Conservation (phyloP, 331 rosid genomes). For the Saraca asoca region DNA sequence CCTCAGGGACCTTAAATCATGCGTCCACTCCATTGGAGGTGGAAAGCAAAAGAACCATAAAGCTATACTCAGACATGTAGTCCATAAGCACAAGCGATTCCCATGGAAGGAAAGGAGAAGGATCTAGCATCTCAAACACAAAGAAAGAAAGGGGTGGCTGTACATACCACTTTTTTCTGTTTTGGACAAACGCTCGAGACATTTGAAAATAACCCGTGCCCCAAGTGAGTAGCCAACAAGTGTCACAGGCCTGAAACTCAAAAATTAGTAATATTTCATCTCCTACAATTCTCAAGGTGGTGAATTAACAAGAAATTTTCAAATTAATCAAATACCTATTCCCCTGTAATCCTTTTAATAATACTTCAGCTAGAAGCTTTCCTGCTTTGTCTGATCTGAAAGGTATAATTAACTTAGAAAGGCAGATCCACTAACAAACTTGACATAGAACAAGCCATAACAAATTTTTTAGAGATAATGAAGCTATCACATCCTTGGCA, state of each 20-base stretch:
- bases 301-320: slow-evolving; percentile 9
- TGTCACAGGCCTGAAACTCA: slow-evolving; percentile 63
- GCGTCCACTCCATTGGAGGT: neutral
- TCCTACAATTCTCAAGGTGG: slow-evolving; percentile 15
- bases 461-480: neutral
- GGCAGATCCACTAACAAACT: slow-evolving; percentile 19
- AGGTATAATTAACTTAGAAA: slow-evolving; percentile 22
- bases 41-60: neutral
- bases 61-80: neutral
- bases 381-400: slow-evolving; percentile 64
- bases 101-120: slow-evolving; percentile 22
- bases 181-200: slow-evolving; percentile 47
- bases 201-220: slow-evolving; percentile 59
- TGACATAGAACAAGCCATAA: slow-evolving; percentile 10
- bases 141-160: neutral
- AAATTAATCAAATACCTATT: slow-evolving; percentile 47
- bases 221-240: slow-evolving; percentile 65
- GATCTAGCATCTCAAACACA: slow-evolving; percentile 16
- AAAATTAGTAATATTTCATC: slow-evolving; percentile 21
- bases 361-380: slow-evolving; percentile 60
- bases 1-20: slow-evolving; percentile 16
- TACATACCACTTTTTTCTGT: slow-evolving; percentile 49
- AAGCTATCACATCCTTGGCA: slow-evolving; percentile 26
- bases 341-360: slow-evolving; percentile 57
- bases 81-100: slow-evolving; percentile 22